Percentiles rank a stretch among this genome's conserved stretches.
Evolutionary conservation across 441 rosid species (phyloP).

Genomic region (Gossypium gossypioides): DNA sequence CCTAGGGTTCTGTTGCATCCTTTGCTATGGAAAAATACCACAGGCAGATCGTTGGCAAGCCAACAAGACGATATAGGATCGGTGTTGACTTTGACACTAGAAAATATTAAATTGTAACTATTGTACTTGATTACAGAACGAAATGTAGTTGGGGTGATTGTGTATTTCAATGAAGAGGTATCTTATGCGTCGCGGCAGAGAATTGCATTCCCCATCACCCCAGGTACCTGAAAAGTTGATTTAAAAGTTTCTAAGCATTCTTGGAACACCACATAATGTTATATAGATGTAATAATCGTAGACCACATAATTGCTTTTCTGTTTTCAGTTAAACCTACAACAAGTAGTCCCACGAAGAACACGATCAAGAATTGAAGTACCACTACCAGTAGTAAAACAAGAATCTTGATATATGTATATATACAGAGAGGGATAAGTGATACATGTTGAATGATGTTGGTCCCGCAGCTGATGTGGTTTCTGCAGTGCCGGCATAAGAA

Average conservation of each 20-base stretch:
- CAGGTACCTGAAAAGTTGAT: background rate
- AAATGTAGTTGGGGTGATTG: background rate
- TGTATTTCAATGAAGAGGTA: background rate
- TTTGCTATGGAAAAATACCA: background rate
- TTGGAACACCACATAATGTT: background rate
- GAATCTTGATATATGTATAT: background rate
- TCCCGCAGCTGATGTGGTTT: background rate
- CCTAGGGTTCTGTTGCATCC: background rate
- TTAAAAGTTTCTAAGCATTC: background rate
- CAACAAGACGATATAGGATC: background rate
- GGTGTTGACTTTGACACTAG: background rate
- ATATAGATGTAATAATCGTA: background rate
- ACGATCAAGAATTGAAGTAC: background rate
- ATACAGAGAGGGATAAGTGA: background rate
- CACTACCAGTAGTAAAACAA: background rate
- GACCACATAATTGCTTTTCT: background rate
- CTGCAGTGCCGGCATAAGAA: background rate
- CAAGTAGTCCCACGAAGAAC: background rate
- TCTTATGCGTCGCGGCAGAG: background rate
- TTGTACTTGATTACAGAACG: background rate
- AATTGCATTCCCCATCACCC: background rate
- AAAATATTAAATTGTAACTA: background rate
- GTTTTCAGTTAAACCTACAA: background rate
- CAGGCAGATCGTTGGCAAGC: background rate
- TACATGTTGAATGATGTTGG: background rate